Base-by-base conservation (phyloP, 306 rosid species). In the Spatholobus suberectus region DNA sequence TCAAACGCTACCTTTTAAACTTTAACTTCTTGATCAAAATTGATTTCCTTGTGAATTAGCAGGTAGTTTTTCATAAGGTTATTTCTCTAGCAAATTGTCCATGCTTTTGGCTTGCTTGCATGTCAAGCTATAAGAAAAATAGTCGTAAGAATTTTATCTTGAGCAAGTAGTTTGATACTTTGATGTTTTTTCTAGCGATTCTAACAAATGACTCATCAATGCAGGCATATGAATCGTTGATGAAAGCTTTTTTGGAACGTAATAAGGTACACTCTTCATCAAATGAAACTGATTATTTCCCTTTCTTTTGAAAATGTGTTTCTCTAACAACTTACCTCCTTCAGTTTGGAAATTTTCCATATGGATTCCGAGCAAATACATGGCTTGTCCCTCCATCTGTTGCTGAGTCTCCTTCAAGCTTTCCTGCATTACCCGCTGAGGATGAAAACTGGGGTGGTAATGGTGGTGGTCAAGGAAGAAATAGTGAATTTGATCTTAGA, bases 291-390 rank as follows among this genome's bases (percentile, higher is more conserved):
- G 67, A 12, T 20, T 21, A 2, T 77, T 72, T 72, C 5, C 40
- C 52, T 44, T 47, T 78, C 20, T 66, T 58, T 65, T 17, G 5
- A 12, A 47, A 49, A 34, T n/a, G 7, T 70, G 8, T 40, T 76
- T 61, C 74, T 61, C 62, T 66, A 73, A 80, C 77, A 61, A 59
- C 34, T 8, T 46, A 32, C 63, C 76, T 81, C 70, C 80, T 73
- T 37, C 90, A 96, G 99, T 96, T 96, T 90, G 99, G 99, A 51
- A 94, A 96, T 87, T 94, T 94, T 84, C 98, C 99, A 8, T 96
- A 92, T 70, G 98, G 99, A 79, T 91, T 92, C 76, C 97, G 97
- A 87, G 90, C 93, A 63, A 96, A 96, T 70, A 92, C 99, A 34
- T 96, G 99, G 99, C 96, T 96, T 67, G 96, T 90, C 26, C 98